Percentiles rank a stretch among this genome's conserved stretches.
These are phyloP conservation scores for Phytophthora colocasiae DNA, from an alignment of 352 stramenopile species.

Conservation along the genomic window DNA sequence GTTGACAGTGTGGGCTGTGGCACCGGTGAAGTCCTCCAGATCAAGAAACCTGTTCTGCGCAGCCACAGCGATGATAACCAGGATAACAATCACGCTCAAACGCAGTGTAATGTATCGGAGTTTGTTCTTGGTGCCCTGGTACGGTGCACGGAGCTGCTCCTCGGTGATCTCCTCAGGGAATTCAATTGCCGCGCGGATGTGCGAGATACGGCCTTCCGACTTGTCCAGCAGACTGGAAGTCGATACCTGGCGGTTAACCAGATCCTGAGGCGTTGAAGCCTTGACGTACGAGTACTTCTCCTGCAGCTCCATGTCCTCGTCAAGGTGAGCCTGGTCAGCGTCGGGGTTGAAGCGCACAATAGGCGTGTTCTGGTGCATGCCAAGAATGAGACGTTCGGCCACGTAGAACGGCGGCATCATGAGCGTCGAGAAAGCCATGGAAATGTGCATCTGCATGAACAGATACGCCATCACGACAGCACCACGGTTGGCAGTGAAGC, in stretches of 20 bases:
- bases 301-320: slow-evolving; percentile 30
- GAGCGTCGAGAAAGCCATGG: slow-evolving; percentile 29
- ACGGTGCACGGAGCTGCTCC: slow-evolving; percentile 39
- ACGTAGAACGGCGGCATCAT: slow-evolving; percentile 36
- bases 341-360: slow-evolving; percentile 31
- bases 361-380: slow-evolving; percentile 28
- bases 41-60: slow-evolving; percentile 59
- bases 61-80: slow-evolving; percentile 54
- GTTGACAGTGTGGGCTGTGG: slow-evolving; percentile 35
- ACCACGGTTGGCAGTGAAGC: slow-evolving; percentile 29
- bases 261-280: slow-evolving; percentile 26
- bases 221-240: slow-evolving; percentile 28
- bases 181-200: slow-evolving; percentile 21
- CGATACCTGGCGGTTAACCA: slow-evolving; percentile 25
- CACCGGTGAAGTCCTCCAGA: slow-evolving; percentile 34
- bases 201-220: slow-evolving; percentile 28
- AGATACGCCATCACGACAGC: slow-evolving; percentile 32
- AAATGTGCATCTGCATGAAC: slow-evolving; percentile 39
- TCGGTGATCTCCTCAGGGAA: slow-evolving; percentile 38
- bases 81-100: slow-evolving; percentile 39
- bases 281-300: slow-evolving; percentile 37
- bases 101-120: slow-evolving; percentile 53
- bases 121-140: slow-evolving; percentile 46
- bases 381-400: slow-evolving; percentile 32
- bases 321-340: slow-evolving; percentile 11